Evolutionary conservation across 768 basidiomycete species (phyloP).

Genomic region (Psilocybe subaeruginosa): DNA sequence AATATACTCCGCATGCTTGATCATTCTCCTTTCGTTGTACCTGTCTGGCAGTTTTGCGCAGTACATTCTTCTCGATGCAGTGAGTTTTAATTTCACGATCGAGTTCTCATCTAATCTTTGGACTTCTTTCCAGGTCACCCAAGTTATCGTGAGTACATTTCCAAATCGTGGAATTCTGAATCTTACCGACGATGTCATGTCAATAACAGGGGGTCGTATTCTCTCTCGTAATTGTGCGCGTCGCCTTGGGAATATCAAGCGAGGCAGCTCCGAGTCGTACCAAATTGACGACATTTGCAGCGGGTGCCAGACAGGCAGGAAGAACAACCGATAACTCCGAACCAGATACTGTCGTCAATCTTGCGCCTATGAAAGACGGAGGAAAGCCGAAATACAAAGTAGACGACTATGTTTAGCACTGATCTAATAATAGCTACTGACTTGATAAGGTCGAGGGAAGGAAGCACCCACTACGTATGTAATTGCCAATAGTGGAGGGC

Average conservation of each 20-base stretch:
- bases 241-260: conserved; percentile 2
- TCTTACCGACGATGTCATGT: background rate
- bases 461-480: too few relatives aligned
- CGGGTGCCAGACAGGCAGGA: background rate
- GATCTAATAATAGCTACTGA: too few relatives aligned
- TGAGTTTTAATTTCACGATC: background rate
- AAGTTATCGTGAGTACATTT: conserved; percentile 9
- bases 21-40: conserved; percentile 14
- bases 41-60: conserved; percentile 12
- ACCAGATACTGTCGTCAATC: background rate
- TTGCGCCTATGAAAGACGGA: background rate
- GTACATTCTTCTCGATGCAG: conserved; percentile 17
- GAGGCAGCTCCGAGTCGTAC: background rate
- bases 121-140: conserved; percentile 5
- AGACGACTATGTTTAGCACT: background rate
- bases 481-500: too few relatives aligned
- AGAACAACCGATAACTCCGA: background rate
- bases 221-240: conserved; percentile 2
- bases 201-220: background rate
- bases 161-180: background rate
- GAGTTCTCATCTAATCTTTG: background rate
- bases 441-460: too few relatives aligned
- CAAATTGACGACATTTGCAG: background rate
- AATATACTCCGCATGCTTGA: conserved; percentile 13
- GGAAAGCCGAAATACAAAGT: background rate